Percentiles rank a stretch among this genome's conserved stretches.
Conservation (phyloP, 441 rosid genomes). For the Corymbia calophylla region DNA sequence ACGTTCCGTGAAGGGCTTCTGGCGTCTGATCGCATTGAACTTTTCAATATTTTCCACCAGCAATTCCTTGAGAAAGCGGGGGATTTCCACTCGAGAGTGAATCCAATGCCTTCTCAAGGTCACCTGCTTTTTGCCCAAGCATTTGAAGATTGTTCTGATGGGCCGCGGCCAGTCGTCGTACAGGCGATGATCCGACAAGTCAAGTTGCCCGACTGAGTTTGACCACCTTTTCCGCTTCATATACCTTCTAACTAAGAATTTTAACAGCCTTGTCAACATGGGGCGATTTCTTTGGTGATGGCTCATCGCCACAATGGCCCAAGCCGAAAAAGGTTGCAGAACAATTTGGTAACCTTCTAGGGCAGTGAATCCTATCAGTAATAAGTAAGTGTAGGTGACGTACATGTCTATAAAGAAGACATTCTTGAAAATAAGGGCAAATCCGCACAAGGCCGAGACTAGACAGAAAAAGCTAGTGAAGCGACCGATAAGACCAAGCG, state of each 20-base stretch:
- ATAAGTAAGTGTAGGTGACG: not conserved
- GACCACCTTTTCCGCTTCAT: not conserved
- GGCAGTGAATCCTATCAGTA: not conserved
- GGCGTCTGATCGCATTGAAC: not conserved
- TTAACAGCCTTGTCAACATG: not conserved
- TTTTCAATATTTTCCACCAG: not conserved
- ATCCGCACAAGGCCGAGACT: not conserved
- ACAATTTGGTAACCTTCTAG: not conserved
- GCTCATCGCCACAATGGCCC: not conserved
- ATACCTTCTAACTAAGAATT: not conserved
- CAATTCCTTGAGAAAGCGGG: not conserved
- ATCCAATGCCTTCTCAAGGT: not conserved
- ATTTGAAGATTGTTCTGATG: not conserved
- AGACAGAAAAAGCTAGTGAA: not conserved
- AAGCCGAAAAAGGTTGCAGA: not conserved
- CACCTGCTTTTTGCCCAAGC: not conserved
- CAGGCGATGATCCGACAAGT: not conserved
- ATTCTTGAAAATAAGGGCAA: not conserved
- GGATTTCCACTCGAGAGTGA: not conserved
- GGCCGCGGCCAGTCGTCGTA: not conserved
- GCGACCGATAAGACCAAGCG: not conserved
- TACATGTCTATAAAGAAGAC: not conserved
- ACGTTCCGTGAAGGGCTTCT: not conserved
- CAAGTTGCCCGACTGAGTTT: not conserved
- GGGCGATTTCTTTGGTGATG: not conserved